These are phyloP conservation scores for Fraxinus excelsior DNA, from an alignment of 257 asterid species.

Conservation along the genomic window DNA sequence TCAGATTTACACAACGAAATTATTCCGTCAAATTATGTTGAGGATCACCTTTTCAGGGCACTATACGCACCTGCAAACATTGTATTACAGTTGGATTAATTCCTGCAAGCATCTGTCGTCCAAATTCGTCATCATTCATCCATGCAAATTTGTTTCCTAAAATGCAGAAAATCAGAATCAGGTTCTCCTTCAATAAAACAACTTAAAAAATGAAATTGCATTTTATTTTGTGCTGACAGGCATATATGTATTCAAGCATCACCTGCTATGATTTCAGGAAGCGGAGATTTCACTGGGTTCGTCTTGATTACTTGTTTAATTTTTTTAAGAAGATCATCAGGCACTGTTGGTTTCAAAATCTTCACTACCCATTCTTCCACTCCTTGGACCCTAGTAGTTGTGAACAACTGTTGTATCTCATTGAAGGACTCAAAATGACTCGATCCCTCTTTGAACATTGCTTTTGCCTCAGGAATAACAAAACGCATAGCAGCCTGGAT, in stretches of 20 bases:
- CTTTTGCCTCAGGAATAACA: slow-evolving; percentile 32
- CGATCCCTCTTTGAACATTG: slow-evolving; percentile 26
- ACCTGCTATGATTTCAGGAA: slow-evolving; percentile 45
- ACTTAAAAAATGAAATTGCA: slow-evolving; percentile 1
- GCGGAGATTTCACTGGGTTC: slow-evolving; percentile 25
- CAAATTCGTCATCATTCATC: slow-evolving; percentile 52
- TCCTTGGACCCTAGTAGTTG: slow-evolving; percentile 17
- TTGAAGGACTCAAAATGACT: slow-evolving; percentile 40
- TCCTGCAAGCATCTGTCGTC: slow-evolving; percentile 59
- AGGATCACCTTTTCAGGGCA: background rate
- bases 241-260: background rate
- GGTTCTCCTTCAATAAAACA: background rate
- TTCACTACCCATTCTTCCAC: slow-evolving; percentile 34
- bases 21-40: background rate
- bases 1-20: background rate
- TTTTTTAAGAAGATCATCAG: slow-evolving; percentile 37
- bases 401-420: slow-evolving; percentile 38
- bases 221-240: slow-evolving; percentile 5
- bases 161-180: slow-evolving; percentile 15
- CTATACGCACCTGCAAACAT: slow-evolving; percentile 36
- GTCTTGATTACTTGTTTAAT: slow-evolving; percentile 30
- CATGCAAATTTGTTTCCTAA: slow-evolving; percentile 47
- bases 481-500: slow-evolving; percentile 40
- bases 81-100: slow-evolving; percentile 48
- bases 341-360: slow-evolving; percentile 34